Evolutionary conservation across 1,284 basidiomycete species (phyloP), one percentile per base, ranked within the genome.

Genomic region (Cystobasidiaceae sp.): DNA sequence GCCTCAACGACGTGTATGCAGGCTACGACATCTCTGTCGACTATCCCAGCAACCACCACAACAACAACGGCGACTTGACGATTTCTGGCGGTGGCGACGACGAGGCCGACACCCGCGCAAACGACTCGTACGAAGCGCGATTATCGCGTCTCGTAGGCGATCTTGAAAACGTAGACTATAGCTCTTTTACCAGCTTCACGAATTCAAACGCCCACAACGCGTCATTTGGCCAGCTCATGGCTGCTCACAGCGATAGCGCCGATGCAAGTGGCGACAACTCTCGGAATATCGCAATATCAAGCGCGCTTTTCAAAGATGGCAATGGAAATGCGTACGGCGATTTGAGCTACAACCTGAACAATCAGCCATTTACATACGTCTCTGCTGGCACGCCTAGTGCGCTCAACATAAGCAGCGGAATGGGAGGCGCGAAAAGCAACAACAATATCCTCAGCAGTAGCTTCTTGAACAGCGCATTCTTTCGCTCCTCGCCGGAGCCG

Each of bases 81-180:
- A 25, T 8, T 11, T 15, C 21, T 19, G 21, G 45, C 45, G 21
- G 21, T 15, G 49, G 21, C 11, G 23, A 17, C 27, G 27, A 17
- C 3, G 25, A 28, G 1, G 4, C 15, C 17, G 49, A 21, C 9
- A 17, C 15, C 17, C 39, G 44, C 43, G 27, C 44, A 23, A 46
- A 55, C 23, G 61, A 64, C 52, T 64, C 61, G n/a, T 64, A 64
- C 45, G 61, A 64, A 55, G 61, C 61, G 30, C 61, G 61, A 41
- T 51, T 64, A 19, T 64, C 51, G 8, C 19, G 45, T 28, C 61
- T 64, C 2, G 61, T 64, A 4, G 61, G 61, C 41, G 61, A 64
- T 56, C 50, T 64, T 21, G 61, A 64, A 32, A 48, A 64, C 23
- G 61, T 56, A 41, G 61, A 64, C 19, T 64, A 64, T 49, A 52